Evolutionary conservation across 192 early-diverging fungal species (phyloP).

Genomic region (Podila minutissima): DNA sequence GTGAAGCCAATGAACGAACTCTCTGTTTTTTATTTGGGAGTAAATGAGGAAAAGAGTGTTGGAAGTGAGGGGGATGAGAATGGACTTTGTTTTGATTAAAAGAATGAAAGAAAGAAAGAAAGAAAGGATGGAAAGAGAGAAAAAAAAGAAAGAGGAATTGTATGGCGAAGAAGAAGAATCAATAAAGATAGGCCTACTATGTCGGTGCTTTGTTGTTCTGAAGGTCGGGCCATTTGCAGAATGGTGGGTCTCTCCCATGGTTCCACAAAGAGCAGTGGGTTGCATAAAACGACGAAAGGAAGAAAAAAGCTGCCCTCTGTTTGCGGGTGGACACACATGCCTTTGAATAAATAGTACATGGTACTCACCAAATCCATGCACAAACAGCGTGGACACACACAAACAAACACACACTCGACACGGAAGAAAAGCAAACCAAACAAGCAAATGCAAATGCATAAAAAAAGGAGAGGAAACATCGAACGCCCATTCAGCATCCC

Average conservation of each 20-base stretch:
- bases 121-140: background rate
- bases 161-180: background rate
- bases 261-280: no score
- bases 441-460: background rate
- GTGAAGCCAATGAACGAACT: background rate
- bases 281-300: no score
- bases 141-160: background rate
- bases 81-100: background rate
- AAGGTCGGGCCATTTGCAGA: no score
- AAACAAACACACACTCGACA: background rate
- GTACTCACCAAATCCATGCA: background rate
- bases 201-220: no score
- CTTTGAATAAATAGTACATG: no score
- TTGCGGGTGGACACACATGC: no score
- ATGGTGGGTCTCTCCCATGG: no score
- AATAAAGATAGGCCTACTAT: background rate
- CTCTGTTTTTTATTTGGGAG: background rate
- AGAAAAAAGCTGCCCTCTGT: no score
- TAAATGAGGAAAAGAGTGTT: background rate
- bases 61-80: background rate
- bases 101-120: background rate
- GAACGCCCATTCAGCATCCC: background rate
- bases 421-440: background rate
- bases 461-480: background rate
- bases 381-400: background rate